phyloP scores from a whole-genome alignment of 345 rosid species.

The Raphanus sativus region DNA sequence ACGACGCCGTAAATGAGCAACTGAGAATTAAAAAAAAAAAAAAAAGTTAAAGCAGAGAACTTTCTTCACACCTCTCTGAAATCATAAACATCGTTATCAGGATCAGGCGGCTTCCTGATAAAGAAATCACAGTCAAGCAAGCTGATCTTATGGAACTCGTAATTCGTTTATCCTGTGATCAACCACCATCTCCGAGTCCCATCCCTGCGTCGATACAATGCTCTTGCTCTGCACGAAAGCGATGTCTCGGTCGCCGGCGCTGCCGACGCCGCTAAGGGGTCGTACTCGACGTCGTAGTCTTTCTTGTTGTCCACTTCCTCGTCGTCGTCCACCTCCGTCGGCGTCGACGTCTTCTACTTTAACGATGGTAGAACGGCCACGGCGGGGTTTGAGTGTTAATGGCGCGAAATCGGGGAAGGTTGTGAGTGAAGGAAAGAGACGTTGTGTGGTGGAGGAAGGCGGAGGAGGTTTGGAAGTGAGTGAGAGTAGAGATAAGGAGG shows the following conservation, averaged over 20 bases:
- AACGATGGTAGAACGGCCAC: slow-evolving; percentile 45
- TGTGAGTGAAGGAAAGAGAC: slow-evolving; percentile 23
- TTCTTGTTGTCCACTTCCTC: slow-evolving; percentile 84
- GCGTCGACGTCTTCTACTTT: slow-evolving; percentile 74
- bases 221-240: slow-evolving; percentile 68
- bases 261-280: slow-evolving; percentile 43
- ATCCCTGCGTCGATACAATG: slow-evolving; percentile 71
- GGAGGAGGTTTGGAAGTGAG: slow-evolving; percentile 34
- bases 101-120: slow-evolving; percentile 91
- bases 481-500: slow-evolving; percentile 38
- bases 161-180: slow-evolving; percentile 87
- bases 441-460: slow-evolving; percentile 12
- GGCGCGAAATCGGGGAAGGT: slow-evolving; percentile 26
- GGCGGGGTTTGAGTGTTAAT: slow-evolving; percentile 27
- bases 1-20: not conserved
- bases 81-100: slow-evolving; percentile 89
- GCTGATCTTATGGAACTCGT: slow-evolving; percentile 84
- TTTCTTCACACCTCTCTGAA: slow-evolving; percentile 68
- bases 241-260: slow-evolving; percentile 54
- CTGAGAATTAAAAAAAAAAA: not conserved
- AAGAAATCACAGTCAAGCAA: slow-evolving; percentile 91
- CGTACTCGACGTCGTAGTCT: slow-evolving; percentile 91
- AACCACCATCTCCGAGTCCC: slow-evolving; percentile 88
- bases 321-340: slow-evolving; percentile 68
- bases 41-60: too few relatives aligned